Evolutionary conservation across 169 alveolate species (phyloP), one percentile per base, ranked within the genome.

Genomic region (Cyclospora cayetanensis): DNA sequence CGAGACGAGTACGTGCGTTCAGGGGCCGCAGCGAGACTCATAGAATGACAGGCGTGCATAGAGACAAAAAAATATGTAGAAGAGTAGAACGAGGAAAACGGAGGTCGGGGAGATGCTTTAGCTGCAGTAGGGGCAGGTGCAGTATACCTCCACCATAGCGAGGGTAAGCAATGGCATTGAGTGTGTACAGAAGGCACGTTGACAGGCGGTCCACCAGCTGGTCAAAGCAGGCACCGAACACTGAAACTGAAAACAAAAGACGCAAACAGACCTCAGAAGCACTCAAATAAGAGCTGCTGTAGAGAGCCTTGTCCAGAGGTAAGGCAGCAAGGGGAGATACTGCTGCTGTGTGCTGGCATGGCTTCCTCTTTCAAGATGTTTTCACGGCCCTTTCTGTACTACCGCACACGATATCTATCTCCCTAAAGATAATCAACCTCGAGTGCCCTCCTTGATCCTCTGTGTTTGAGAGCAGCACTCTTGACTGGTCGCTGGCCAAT

Each of bases 181-280:
- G 60, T 18, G 82, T 9, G 52, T 91, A 91, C 15, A 91, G 52
- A 9, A 83, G 55, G 42, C 88, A 72, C 31, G 94, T 91, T 11
- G 94, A 91, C n/a, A 91, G 84, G 25, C 94, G 91, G 39, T 91
- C 94, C 4, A 46, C 27, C 34, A 91, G 68, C 43, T 91, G 94
- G 41, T 91, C 94, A 18, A 91, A 31, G 41, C 88, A 74, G 29
- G 94, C 91, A 22, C 94, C 94, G 60, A 91, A 68, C 31, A 72
- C 60, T n/a, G 94, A 82, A 4, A 39, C 94, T 90, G 82, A n/a
- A 42, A n/a, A 74, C 63, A 41, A 76, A 46, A 18, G 52, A 90
- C 34, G 31, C 25, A 4, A 25, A 42, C 2, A 25, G 82, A 15
- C 29, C 25, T 37, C 25, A 50, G 60, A 50, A 50, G 18, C 60